Evolutionary conservation across 108 stramenopile genomes (phyloP).

Genomic region (Nitzschia sp.): DNA sequence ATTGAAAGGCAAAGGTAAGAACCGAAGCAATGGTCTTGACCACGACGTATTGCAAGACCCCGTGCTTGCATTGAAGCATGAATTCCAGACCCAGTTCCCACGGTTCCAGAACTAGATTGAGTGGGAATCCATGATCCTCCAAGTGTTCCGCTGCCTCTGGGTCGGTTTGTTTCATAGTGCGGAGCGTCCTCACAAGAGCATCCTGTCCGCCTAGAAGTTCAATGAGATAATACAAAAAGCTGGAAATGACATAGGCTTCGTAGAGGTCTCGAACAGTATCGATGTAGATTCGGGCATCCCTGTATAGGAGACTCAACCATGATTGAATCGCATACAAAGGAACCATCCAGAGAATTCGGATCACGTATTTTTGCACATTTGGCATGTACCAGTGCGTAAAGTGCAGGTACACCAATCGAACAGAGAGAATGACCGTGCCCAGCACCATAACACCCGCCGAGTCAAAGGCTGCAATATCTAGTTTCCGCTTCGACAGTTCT

Average conservation of each 20-base stretch:
- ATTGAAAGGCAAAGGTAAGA: conserved; percentile 69
- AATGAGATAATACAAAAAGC: conserved; percentile 92
- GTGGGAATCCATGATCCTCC: conserved; percentile 53
- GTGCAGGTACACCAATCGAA: conserved; percentile 73
- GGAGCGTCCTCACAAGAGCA: conserved; percentile 59
- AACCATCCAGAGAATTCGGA: conserved; percentile 91
- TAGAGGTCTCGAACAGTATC: conserved; percentile 79
- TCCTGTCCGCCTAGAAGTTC: conserved; percentile 89
- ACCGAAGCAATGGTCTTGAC: conserved; percentile 76
- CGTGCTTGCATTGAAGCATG: conserved; percentile 85
- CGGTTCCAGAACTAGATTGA: conserved; percentile 52
- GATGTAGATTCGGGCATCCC: conserved; percentile 73
- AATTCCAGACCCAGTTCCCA: conserved; percentile 87
- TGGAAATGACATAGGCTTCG: conserved; percentile 92
- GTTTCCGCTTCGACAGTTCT: conserved; percentile 21
- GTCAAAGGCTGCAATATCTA: conserved; percentile 77
- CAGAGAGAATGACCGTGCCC: conserved; percentile 72
- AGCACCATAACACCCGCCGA: conserved; percentile 77
- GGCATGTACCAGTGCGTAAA: conserved; percentile 91
- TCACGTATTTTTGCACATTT: conserved; percentile 86
- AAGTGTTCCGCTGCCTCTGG: conserved; percentile 34
- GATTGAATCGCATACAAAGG: conserved; percentile 91
- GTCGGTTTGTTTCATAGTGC: conserved; percentile 39
- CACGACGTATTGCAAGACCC: conserved; percentile 95
- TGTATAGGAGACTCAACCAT: conserved; percentile 86